A percentile compares a stretch with the other conserved stretches of the same genome.
phyloP scores from a whole-genome alignment of 768 basidiomycete genomes.

The Hebeloma cylindrosporum region DNA sequence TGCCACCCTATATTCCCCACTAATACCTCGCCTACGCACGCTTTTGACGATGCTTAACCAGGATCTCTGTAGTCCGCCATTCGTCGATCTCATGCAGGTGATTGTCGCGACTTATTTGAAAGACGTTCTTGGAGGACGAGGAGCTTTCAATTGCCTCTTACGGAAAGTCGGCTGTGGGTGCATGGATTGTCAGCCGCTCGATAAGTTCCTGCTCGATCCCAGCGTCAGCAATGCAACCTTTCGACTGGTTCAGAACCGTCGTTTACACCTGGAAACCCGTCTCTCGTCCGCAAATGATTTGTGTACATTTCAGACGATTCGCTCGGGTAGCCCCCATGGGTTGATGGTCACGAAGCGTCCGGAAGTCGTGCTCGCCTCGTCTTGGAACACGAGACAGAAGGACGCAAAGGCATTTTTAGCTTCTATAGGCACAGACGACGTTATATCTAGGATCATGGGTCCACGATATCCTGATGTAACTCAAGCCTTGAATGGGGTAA shows the following conservation, averaged over 20 bases:
- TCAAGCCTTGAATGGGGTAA: constrained; percentile 25
- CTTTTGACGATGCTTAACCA: constrained; percentile 18
- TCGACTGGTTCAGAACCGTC: constrained; percentile 16
- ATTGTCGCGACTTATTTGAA: constrained; percentile 30
- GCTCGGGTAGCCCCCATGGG: constrained; percentile 26
- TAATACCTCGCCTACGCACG: constrained; percentile 26
- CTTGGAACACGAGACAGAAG: constrained; percentile 25
- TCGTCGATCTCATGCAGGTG: constrained; percentile 28
- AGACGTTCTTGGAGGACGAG: constrained; percentile 27
- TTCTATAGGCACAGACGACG: constrained; percentile 24
- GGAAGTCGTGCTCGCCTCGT: constrained; percentile 18
- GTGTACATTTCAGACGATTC: constrained; percentile 24
- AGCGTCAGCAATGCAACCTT: constrained; percentile 15
- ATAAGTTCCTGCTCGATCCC: constrained; percentile 29
- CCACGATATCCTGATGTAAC: constrained; percentile 29
- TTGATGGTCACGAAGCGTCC: constrained; percentile 29
- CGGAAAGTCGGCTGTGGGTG: constrained; percentile 36
- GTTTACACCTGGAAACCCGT: constrained; percentile 26
- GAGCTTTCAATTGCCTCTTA: constrained; percentile 13
- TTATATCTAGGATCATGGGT: constrained; percentile 32
- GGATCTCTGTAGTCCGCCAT: constrained; percentile 25
- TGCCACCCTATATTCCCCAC: constrained; percentile 25
- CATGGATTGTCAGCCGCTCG: constrained; percentile 27
- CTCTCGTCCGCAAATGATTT: constrained; percentile 23
- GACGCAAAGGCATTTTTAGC: constrained; percentile 27